Evolutionary conservation across 1,284 basidiomycete species (phyloP).

Genomic region (Austroboletus novae-zelandiae): DNA sequence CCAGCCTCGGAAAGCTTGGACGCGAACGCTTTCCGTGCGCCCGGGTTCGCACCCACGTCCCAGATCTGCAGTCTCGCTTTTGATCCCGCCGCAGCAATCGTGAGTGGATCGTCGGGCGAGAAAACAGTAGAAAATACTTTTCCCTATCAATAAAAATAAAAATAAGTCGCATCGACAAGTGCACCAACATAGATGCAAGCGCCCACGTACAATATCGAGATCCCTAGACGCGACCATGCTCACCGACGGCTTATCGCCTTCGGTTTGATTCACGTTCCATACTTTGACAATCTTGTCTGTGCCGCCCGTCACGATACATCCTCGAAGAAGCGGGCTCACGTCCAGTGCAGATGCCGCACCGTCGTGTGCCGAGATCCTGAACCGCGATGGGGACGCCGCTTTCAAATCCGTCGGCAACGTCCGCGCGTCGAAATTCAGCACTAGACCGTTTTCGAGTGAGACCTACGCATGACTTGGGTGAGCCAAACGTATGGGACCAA

Average conservation of each 20-base stretch:
- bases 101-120: conserved; percentile 94
- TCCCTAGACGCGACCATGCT: conserved; percentile 88
- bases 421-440: conserved; percentile 90
- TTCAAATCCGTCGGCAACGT: conserved; percentile 68
- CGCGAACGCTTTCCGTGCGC: conserved; percentile 77
- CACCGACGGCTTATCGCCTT: conserved; percentile 71
- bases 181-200: neutral
- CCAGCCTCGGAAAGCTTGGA: conserved; percentile 72
- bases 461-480: conserved; percentile 49
- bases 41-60: conserved; percentile 82
- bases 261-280: conserved; percentile 85
- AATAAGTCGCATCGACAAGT: neutral
- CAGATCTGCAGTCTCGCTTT: conserved; percentile 93
- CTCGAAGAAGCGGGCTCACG: conserved; percentile 87
- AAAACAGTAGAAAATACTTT: conserved; percentile 92
- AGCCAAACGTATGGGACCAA: neutral
- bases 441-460: conserved; percentile 88
- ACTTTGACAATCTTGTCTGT: conserved; percentile 93
- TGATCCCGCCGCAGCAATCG: conserved; percentile 91
- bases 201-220: conserved; percentile 80
- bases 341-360: conserved; percentile 92
- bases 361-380: conserved; percentile 93
- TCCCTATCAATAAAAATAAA: conserved; percentile 57
- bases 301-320: conserved; percentile 91
- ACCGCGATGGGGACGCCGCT: conserved; percentile 66